phyloP scores from a whole-genome alignment of 129 eudicot species.

The Flaveria sonorensis region DNA sequence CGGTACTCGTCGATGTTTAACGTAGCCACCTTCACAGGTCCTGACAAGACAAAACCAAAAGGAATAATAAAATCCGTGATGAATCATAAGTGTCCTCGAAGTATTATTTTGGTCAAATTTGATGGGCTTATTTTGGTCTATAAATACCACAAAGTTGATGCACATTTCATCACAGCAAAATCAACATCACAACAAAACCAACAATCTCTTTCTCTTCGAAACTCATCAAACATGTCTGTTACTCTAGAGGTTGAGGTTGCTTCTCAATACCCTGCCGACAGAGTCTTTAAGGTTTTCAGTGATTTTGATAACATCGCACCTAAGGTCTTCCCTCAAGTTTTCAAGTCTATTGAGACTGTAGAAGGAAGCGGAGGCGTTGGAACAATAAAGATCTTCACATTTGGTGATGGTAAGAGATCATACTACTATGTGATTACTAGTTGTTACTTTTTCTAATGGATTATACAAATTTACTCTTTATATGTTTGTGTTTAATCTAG shows the following conservation, averaged over 20 bases:
- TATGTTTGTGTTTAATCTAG: not conserved
- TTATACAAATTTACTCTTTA: not conserved
- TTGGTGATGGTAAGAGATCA: conserved; percentile 6
- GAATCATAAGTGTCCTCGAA: too few species aligned
- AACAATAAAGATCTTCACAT: not conserved
- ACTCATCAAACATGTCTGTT: not conserved
- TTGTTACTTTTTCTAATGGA: too few species aligned
- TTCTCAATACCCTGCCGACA: not conserved
- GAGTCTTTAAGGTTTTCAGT: not conserved
- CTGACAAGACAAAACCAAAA: too few species aligned
- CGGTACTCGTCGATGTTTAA: too few species aligned
- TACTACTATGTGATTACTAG: not conserved
- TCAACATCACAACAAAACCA: not conserved
- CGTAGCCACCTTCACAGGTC: too few species aligned
- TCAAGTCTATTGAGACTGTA: conserved; percentile 1
- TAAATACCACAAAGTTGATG: conserved; percentile 7
- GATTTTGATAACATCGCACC: conserved; percentile 1
- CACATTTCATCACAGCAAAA: not conserved
- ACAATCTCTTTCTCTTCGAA: not conserved
- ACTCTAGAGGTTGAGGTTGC: not conserved
- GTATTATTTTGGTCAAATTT: not conserved
- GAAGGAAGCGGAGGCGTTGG: not conserved
- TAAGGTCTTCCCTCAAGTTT: not conserved
- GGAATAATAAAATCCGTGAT: too few species aligned
- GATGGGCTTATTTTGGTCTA: not conserved